A percentile compares a stretch with the other conserved stretches of the same genome.
These are phyloP conservation scores for Echium plantagineum DNA, from an alignment of 257 asterid genomes.

Conservation along the genomic window DNA sequence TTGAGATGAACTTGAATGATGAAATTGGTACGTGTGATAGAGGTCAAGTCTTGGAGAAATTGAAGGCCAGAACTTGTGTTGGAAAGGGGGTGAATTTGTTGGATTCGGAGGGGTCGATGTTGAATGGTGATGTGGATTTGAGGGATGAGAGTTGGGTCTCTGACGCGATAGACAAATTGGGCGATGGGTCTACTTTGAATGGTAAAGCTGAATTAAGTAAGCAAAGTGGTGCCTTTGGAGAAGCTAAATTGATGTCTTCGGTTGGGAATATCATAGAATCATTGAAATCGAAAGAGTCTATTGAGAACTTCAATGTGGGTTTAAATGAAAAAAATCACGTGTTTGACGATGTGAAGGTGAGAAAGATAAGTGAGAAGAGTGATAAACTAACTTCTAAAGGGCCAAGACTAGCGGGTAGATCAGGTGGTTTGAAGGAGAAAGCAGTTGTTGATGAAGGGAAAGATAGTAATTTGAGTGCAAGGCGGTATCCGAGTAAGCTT, in stretches of 20 bases:
- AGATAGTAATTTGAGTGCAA: constrained; percentile 8
- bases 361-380: constrained; percentile 15
- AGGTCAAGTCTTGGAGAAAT: too few relatives aligned
- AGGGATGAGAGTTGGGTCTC: not conserved
- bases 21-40: too few relatives aligned
- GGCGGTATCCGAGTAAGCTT: constrained; percentile 49
- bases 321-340: constrained; percentile 3
- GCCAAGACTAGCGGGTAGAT: constrained; percentile 20
- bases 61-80: not conserved
- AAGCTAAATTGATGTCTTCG: not conserved
- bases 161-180: not conserved
- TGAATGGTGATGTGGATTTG: constrained; percentile 1
- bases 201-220: constrained; percentile 4
- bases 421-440: constrained; percentile 19
- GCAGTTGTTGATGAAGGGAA: constrained; percentile 17
- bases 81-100: constrained; percentile 15
- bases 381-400: constrained; percentile 26
- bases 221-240: not conserved
- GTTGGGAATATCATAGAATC: not conserved
- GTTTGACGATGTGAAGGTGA: constrained; percentile 20
- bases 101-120: constrained; percentile 25
- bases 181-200: constrained; percentile 5
- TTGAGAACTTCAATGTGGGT: not conserved
- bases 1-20: too few relatives aligned
- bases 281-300: too few relatives aligned